Base-by-base conservation (phyloP, 2,329 filamentous ascomycete species). In the Xylaria sp. region DNA sequence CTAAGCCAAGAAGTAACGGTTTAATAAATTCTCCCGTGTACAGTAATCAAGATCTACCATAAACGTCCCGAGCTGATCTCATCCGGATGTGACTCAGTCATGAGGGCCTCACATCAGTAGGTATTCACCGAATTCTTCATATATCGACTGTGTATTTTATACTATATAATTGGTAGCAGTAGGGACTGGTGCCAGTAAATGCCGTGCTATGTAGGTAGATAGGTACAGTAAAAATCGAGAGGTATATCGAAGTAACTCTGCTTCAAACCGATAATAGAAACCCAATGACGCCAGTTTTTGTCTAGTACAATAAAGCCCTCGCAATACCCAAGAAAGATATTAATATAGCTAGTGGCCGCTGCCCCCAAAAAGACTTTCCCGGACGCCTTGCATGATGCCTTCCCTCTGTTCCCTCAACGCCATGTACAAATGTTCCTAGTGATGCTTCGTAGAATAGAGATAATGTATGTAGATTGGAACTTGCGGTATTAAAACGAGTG, bases 301-400 rank as follows among this genome's bases (percentile, higher is more conserved):
- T 67, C 67, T 69, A 69, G 63, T 66, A 62, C 48, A 64, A 62
- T 15, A n/a, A 68, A 60, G 23, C 15, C 39, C 46, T 49, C 18
- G 23, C 18, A 51, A 33, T 62, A 52, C 51, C 55, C 48, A 41
- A 58, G 3, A 51, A 58, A 10, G 7, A 57, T 43, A 58, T 56
- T 57, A 46, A 59, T 36, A 59, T 55, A 48, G 51, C 28, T 31
- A 28, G 39, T 61, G 20, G n/a, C 13, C 8, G 28, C 59, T 31
- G 51, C 33, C 41, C 23, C 46, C 23, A 15, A 20, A 58, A 15
- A 23, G 25, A 20, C 9, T 46, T 52, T 62, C 23, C 63, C 46
- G 28, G 62, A 71, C 69, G 69, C 69, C 69, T 23, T 70, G 52
- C 67, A 25, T 62, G 51, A 71, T 71, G 69, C 66, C 61, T 31